A percentile compares a stretch with the other conserved stretches of the same genome.
Conservation (phyloP, 1,284 basidiomycete genomes). For the Leccinum ponderosum region DNA sequence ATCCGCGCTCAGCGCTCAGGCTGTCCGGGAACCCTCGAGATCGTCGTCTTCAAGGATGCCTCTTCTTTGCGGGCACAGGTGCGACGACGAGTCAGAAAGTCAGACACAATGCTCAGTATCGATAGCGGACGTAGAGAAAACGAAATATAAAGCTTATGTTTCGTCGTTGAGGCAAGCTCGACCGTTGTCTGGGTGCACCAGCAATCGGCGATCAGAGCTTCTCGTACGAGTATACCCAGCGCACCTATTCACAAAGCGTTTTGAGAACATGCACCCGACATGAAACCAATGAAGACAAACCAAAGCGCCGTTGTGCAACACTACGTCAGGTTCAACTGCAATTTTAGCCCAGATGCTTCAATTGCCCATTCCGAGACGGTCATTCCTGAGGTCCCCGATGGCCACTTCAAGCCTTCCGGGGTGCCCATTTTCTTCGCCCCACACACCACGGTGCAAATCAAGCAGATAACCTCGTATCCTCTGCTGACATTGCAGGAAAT, state of each 20-base stretch:
- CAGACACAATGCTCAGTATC: constrained; percentile 91
- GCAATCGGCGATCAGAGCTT: constrained; percentile 89
- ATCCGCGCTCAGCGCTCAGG: constrained; percentile 53
- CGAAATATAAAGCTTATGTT: constrained; percentile 84
- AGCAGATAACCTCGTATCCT: constrained; percentile 84
- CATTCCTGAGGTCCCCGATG: constrained; percentile 83
- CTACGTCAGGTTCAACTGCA: constrained; percentile 75
- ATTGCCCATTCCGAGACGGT: constrained; percentile 76
- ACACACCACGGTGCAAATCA: constrained; percentile 90
- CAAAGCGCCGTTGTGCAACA: constrained; percentile 96
- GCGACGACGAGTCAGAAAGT: constrained; percentile 73
- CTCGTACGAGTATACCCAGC: constrained; percentile 99
- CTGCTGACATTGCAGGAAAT: constrained; percentile 67
- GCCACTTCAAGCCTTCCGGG: constrained; percentile 79
- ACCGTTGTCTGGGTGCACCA: constrained; percentile 89
- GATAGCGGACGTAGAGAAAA: constrained; percentile 93
- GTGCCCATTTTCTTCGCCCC: constrained; percentile 87
- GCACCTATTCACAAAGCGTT: constrained; percentile 57
- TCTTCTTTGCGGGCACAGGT: constrained; percentile 42
- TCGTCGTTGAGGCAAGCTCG: constrained; percentile 73
- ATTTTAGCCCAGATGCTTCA: constrained; percentile 69
- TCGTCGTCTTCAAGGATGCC: constrained; percentile 91
- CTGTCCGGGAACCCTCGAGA: constrained; percentile 80
- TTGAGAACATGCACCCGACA: not conserved
- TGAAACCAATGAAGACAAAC: constrained; percentile 46